These are phyloP conservation scores for Quercus wislizeni DNA, from an alignment of 306 rosid species.

Conservation along the genomic window DNA sequence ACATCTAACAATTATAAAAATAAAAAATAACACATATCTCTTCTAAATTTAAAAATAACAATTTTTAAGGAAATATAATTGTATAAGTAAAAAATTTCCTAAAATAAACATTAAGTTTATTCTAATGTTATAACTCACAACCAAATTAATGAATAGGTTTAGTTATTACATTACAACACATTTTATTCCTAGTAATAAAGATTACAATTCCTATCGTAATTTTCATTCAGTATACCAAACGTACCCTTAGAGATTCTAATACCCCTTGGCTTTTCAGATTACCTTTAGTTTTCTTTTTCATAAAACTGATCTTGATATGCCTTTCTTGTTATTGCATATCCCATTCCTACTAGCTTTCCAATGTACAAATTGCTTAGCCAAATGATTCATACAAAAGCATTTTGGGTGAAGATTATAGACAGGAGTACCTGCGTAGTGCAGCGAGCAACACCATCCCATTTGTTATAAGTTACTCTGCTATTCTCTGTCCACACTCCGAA, in stretches of 20 bases:
- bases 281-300: neutral
- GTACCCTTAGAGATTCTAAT: neutral
- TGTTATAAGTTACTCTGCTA: conserved; percentile 79
- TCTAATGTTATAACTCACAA: no score
- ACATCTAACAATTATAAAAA: no score
- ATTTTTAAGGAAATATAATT: no score
- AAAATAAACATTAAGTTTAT: no score
- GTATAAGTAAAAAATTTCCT: no score
- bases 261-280: neutral
- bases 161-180: no score
- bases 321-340: neutral
- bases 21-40: no score
- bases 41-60: no score
- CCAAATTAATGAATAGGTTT: no score
- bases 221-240: no score
- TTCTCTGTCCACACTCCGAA: conserved; percentile 82
- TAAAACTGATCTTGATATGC: neutral
- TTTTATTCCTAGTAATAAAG: no score
- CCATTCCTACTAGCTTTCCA: neutral
- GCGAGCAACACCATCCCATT: conserved; percentile 88
- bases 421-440: conserved; percentile 67
- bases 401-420: neutral
- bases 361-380: neutral
- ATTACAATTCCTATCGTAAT: no score
- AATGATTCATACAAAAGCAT: conserved; percentile 13